phyloP scores from a whole-genome alignment of 1,284 basidiomycete genomes.

The Sanguinoderma infundibulare region DNA sequence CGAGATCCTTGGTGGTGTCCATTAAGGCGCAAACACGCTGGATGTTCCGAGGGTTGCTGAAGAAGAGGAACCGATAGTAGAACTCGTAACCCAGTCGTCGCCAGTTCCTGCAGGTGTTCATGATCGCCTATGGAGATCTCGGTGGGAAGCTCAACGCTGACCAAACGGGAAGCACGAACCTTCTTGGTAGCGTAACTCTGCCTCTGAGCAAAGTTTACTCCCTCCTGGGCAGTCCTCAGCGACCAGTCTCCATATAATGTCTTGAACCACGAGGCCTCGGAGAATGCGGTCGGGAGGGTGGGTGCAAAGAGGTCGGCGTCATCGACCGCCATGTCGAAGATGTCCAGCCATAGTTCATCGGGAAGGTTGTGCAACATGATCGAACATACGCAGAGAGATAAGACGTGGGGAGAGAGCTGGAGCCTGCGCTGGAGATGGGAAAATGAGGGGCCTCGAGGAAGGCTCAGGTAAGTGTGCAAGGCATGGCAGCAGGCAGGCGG shows the following conservation, averaged over 20 bases:
- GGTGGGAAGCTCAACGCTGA: constrained; percentile 5
- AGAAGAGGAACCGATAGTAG: constrained; percentile 67
- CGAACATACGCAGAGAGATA: not conserved
- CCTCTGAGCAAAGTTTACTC: constrained; percentile 56
- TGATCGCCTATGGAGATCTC: constrained; percentile 53
- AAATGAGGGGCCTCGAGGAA: constrained; percentile 3
- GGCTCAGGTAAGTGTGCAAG: constrained; percentile 5
- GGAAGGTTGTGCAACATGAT: constrained; percentile 47
- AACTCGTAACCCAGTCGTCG: constrained; percentile 59
- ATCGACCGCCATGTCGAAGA: constrained; percentile 70
- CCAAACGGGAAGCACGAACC: constrained; percentile 39
- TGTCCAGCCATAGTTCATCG: constrained; percentile 67
- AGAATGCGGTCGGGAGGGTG: constrained; percentile 59
- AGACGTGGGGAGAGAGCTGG: not conserved
- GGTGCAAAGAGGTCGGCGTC: constrained; percentile 66
- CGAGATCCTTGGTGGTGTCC: constrained; percentile 52
- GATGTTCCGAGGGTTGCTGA: constrained; percentile 57
- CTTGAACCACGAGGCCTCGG: constrained; percentile 64
- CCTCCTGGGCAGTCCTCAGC: constrained; percentile 60
- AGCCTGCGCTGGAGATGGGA: not conserved
- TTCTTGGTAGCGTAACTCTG: constrained; percentile 67
- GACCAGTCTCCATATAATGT: constrained; percentile 53
- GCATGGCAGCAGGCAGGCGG: constrained; percentile 1
- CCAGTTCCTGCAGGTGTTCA: constrained; percentile 53
- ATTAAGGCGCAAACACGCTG: constrained; percentile 51